Base-by-base conservation (phyloP, 345 rosid species). In the Gossypium longicalyx region DNA sequence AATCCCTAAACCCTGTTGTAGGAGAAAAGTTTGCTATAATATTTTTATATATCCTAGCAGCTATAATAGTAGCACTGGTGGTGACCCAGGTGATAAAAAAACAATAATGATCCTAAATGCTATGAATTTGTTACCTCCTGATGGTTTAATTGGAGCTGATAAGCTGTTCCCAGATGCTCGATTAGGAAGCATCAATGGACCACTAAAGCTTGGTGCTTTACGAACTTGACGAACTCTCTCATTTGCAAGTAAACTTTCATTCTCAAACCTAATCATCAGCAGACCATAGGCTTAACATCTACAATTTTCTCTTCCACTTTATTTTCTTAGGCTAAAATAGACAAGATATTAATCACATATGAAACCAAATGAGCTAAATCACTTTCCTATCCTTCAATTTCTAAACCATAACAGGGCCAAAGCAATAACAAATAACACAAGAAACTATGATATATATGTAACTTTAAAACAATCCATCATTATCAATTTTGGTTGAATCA, bases 161-260 rank as follows among this genome's bases (percentile, higher is more conserved):
- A 93, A 83, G 72, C 99, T 96, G 83, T 96, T 96, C 56, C 98
- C 92, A 27, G 99, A 96, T 79, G 99, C 99, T 76, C 97, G 88
- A 71, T 83, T 96, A 67, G 98, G 85, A 82, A 96, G 99, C 89
- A 82, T 89, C 79, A 93, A 80, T 52, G 98, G 99, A 79, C 99
- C 99, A 75, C 99, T 96, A 80, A 96, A 89, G 84, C 97, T 93
- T 27, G 98, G 97, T 70, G 84, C 89, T 84, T 84, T 90, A 62
- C 90, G 89, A 72, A 80, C 81, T 66, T 86, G 79, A 65, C 71
- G 77, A 53, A 73, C 70, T 77, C 83, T 89, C 75, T 87, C 97
- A 38, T 54, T 38, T 63, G 67, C 68, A 63, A 83, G 80, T 74
- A 76, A 89, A 49, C 11, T 85, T 81, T 89, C 99, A 76, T 60